A percentile compares a stretch with the other conserved stretches of the same genome.
These are phyloP conservation scores for Cladosporium colombiae DNA, from an alignment of 2,329 filamentous ascomycete genomes.

Conservation along the genomic window DNA sequence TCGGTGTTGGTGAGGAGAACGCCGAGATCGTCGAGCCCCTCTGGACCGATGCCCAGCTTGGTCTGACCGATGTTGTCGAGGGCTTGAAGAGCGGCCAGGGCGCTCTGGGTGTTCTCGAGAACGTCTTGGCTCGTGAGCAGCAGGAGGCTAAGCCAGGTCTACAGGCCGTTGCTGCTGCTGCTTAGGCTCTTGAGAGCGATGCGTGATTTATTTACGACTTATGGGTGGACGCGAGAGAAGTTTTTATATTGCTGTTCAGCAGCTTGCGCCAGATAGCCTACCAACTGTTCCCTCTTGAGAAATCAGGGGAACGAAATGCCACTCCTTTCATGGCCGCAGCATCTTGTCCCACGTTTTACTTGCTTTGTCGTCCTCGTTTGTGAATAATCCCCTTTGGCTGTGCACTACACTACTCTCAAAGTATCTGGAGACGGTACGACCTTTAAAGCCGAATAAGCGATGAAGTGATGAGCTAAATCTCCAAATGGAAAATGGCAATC, in stretches of 20 bases:
- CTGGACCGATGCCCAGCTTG: constrained; percentile 89
- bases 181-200: background rate
- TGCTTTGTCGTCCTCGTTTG: background rate
- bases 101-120: constrained; percentile 50
- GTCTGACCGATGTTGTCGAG: constrained; percentile 65
- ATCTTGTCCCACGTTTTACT: background rate
- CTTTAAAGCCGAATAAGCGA: background rate
- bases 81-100: constrained; percentile 56
- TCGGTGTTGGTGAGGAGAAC: constrained; percentile 80
- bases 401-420: background rate
- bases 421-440: background rate
- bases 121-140: constrained; percentile 49
- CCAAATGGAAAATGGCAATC: background rate
- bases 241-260: background rate
- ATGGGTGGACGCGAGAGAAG: background rate
- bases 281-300: background rate
- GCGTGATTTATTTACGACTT: constrained; percentile 2
- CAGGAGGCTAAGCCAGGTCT: constrained; percentile 43
- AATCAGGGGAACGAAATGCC: constrained; percentile 1
- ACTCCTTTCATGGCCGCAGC: constrained; percentile 12
- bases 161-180: constrained; percentile 43
- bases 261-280: constrained; percentile 12
- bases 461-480: background rate
- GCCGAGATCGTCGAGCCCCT: constrained; percentile 67
- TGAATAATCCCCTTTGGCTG: background rate